Conservation (phyloP, 2,329 filamentous ascomycete species). For the Pestalotiopsis sp. region DNA sequence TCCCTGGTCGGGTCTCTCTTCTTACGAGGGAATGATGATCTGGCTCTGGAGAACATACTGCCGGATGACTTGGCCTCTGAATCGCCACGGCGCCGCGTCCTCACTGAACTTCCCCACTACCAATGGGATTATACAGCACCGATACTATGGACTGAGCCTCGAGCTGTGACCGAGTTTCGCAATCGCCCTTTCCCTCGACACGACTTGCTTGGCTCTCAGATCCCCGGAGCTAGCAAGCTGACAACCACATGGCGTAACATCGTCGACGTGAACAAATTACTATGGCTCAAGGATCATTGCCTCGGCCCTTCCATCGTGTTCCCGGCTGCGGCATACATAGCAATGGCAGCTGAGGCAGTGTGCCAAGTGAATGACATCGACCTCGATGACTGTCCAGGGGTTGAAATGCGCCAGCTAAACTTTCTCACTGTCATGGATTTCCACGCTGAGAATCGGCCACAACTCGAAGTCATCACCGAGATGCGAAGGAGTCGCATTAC, state of each 20-base stretch:
- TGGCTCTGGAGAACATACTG: not conserved
- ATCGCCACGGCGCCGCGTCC: too few relatives aligned
- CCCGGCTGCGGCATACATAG: not conserved
- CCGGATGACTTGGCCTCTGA: too few relatives aligned
- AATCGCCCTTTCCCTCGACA: slow-evolving; percentile 17
- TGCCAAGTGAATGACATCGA: not conserved
- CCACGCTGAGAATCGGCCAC: too few relatives aligned
- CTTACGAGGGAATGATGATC: slow-evolving; percentile 9
- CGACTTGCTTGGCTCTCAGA: slow-evolving; percentile 16
- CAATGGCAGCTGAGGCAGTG: not conserved
- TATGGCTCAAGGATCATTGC: slow-evolving; percentile 17
- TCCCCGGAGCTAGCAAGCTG: slow-evolving; percentile 16
- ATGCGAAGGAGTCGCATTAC: too few relatives aligned
- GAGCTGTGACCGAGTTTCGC: slow-evolving; percentile 14
- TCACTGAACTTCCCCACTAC: slow-evolving; percentile 16
- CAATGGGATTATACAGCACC: not conserved
- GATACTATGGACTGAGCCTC: slow-evolving; percentile 11
- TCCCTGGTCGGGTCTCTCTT: too few relatives aligned
- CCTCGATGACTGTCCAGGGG: too few relatives aligned
- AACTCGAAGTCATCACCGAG: too few relatives aligned
- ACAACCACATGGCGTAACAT: slow-evolving; percentile 20
- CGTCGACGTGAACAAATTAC: slow-evolving; percentile 17
- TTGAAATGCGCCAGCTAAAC: too few relatives aligned
- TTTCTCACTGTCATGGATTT: too few relatives aligned
- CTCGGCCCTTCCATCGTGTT: not conserved